Evolutionary conservation across 2,329 filamentous ascomycete species (phyloP).

Genomic region (Nannizziopsis barbatae): DNA sequence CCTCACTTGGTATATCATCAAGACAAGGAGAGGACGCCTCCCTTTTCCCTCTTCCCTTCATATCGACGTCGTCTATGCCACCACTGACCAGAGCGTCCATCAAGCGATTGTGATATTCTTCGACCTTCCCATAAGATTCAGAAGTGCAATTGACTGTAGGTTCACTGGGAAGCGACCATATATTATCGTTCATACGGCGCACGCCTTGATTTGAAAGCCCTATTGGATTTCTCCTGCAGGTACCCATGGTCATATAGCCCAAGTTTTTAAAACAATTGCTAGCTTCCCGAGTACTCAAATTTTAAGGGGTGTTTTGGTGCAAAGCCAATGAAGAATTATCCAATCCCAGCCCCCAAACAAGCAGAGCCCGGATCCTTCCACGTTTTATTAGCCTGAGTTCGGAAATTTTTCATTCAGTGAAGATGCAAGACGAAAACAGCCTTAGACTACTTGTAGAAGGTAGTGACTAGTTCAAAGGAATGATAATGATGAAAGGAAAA

Average conservation of each 20-base stretch:
- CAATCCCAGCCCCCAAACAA: too few species aligned
- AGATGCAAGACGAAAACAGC: too few species aligned
- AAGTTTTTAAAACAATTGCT: too few species aligned
- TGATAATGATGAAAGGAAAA: too few species aligned
- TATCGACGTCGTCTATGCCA: neutral
- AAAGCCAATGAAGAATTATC: too few species aligned
- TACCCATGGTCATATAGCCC: neutral
- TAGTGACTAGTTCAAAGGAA: too few species aligned
- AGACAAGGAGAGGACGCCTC: neutral
- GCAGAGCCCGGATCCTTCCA: too few species aligned
- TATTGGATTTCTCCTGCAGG: neutral
- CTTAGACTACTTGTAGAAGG: too few species aligned
- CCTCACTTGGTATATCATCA: slow-evolving; percentile 21
- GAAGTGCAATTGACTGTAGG: neutral
- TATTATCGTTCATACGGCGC: neutral
- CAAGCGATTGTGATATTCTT: neutral
- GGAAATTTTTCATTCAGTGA: too few species aligned
- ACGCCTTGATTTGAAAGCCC: neutral
- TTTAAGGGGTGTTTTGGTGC: too few species aligned
- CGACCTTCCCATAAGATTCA: neutral
- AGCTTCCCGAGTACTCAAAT: too few species aligned
- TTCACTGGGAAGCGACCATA: neutral
- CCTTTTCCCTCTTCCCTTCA: neutral
- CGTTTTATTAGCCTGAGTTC: too few species aligned
- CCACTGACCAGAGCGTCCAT: neutral